Conservation (phyloP, 805 yeast genomes). For the Sungouiella blattae region DNA sequence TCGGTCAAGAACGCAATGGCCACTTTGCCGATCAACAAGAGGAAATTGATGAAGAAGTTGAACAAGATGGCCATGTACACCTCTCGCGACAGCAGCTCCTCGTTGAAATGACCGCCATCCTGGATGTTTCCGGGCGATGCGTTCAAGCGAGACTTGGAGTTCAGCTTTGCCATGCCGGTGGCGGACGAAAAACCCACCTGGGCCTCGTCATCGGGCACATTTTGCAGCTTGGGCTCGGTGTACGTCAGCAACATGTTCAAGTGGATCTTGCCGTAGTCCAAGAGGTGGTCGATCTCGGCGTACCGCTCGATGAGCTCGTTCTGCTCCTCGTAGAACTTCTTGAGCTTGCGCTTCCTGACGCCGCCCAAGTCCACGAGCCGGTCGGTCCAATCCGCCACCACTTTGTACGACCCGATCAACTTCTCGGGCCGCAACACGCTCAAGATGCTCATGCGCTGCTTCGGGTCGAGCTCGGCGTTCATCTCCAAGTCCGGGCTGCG, state of each 20-base stretch:
- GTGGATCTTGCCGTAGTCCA: slow-evolving; percentile 67
- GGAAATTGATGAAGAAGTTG: slow-evolving; percentile 57
- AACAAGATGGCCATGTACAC: slow-evolving; percentile 60
- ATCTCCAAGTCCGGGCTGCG: slow-evolving; percentile 13
- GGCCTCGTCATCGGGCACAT: slow-evolving; percentile 11
- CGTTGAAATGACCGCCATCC: slow-evolving; percentile 52
- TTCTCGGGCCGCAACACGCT: slow-evolving; percentile 28
- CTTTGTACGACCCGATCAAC: slow-evolving; percentile 31
- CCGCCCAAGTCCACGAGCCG: slow-evolving; percentile 14
- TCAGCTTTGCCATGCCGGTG: slow-evolving; percentile 13
- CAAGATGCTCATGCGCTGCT: slow-evolving; percentile 18
- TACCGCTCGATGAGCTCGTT: slow-evolving; percentile 57
- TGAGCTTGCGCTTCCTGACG: slow-evolving; percentile 24
- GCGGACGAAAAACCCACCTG: slow-evolving; percentile 5
- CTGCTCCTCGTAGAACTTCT: slow-evolving; percentile 52
- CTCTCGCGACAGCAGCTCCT: slow-evolving; percentile 38
- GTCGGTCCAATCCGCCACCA: slow-evolving; percentile 31
- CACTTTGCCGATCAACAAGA: slow-evolving; percentile 58
- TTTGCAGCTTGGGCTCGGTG: slow-evolving; percentile 15
- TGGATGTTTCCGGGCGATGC: slow-evolving; percentile 59
- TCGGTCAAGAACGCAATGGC: slow-evolving; percentile 59
- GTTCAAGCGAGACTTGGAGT: slow-evolving; percentile 27
- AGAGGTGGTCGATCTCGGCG: slow-evolving; percentile 56
- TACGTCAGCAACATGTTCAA: slow-evolving; percentile 61
- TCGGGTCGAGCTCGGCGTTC: background rate